Evolutionary conservation across 805 yeast species (phyloP), one percentile per base, ranked within the genome.

Genomic region (Blastobotrys peoriensis): DNA sequence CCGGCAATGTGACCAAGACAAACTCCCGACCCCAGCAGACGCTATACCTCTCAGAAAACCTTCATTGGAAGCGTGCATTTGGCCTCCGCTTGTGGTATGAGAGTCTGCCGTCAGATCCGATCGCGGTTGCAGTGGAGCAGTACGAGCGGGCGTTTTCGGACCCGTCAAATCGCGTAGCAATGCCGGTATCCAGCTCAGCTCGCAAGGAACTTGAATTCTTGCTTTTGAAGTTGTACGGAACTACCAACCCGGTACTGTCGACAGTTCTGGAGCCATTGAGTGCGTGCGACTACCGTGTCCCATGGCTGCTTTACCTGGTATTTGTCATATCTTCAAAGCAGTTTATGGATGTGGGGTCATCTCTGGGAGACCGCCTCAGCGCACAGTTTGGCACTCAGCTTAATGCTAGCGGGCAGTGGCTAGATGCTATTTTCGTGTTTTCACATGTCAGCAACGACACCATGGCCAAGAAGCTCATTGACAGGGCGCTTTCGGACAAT

Each of bases 1-100:
- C 83, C 18, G 64, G 70, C 6, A 58, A 65, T 30, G 63, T 73
- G 15, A 44, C 60, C 18, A 33, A 39, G 15, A 56, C 48, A 2
- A 9, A 4, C 9, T 15, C 33, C 5, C 33, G 40, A 13, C 22
- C 34, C 5, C 40, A 41, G 1, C 48, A 45, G 1, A 55, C 51
- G 2, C 23, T 56, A 8, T 46, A 51, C 22, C 33, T 58, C 15
- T 51, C 69, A 2, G 64, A 63, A 2, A 76, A 71, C 1, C 68
- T 84, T 22, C 73, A 82, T 13, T 85, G 96, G 94, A 70, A 75
- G 46, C 67, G 81, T 25, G 69, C 75, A 19, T 67, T 89, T 25
- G 77, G 79, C 1, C 52, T 85, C 43, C 59, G 70, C 16, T 53
- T 88, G n/a, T 77, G 76, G 57, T 89, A 81, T 62, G 86, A 85